Evolutionary conservation across 345 rosid genomes (phyloP).

Genomic region (Laguncularia racemosa): DNA sequence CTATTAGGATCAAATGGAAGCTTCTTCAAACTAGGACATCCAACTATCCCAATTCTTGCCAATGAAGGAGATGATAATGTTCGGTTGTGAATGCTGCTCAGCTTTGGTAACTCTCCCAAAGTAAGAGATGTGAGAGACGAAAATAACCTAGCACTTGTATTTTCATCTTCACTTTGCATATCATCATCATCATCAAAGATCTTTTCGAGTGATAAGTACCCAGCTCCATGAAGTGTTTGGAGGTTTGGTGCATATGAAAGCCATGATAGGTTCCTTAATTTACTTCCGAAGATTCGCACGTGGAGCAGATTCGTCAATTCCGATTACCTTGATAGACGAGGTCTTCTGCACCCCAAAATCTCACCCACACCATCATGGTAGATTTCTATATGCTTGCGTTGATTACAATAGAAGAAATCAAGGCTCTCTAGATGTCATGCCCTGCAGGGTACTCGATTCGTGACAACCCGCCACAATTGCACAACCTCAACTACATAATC

Average conservation of each 20-base stretch:
- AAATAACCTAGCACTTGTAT: background rate
- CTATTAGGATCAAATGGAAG: constrained; percentile 11
- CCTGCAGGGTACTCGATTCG: no score
- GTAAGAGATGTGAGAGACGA: background rate
- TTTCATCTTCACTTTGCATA: background rate
- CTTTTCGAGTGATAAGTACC: background rate
- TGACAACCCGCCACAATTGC: no score
- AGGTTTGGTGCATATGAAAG: background rate
- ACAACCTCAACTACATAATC: no score
- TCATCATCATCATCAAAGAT: background rate
- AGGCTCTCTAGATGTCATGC: no score
- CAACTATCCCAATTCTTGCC: background rate
- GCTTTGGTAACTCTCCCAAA: constrained; percentile 1
- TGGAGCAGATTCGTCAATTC: no score
- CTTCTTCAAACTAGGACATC: constrained; percentile 7
- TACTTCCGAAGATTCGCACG: no score
- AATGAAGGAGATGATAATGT: constrained; percentile 10
- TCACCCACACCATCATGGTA: no score
- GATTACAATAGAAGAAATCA: no score
- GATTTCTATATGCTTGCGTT: no score
- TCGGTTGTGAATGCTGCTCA: constrained; percentile 8
- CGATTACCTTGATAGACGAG: no score
- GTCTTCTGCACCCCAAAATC: no score
- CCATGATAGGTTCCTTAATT: no score
- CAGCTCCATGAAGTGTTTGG: background rate